Evolutionary conservation across 306 rosid species (phyloP).

Genomic region (Vicia villosa): DNA sequence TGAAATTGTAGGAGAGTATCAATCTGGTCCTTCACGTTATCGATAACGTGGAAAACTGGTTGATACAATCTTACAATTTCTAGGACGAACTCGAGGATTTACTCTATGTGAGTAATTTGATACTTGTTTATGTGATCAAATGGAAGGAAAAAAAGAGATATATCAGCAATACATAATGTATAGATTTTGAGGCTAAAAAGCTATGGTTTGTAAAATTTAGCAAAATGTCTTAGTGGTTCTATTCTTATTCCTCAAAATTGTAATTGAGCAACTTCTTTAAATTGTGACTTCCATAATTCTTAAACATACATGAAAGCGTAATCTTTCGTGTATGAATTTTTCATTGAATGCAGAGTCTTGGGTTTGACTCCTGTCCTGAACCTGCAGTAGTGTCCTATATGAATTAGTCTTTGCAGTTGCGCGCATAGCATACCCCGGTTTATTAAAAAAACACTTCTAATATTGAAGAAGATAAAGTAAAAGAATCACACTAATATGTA

Average conservation of each 20-base stretch:
- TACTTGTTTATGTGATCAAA: slow-evolving; percentile 16
- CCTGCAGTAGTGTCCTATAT: no score
- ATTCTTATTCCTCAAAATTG: slow-evolving; percentile 25
- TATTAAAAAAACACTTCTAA: neutral
- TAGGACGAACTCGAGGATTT: neutral
- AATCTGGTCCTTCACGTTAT: neutral
- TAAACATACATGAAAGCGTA: no score
- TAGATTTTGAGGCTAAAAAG: slow-evolving; percentile 19
- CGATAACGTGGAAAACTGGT: neutral
- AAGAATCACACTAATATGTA: neutral
- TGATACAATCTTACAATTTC: neutral
- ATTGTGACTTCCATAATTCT: slow-evolving; percentile 1
- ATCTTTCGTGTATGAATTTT: no score
- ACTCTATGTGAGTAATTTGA: neutral
- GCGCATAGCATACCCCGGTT: no score
- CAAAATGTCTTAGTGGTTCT: slow-evolving; percentile 3
- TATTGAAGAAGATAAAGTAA: neutral
- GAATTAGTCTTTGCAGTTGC: no score
- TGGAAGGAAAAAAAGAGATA: neutral
- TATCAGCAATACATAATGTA: slow-evolving; percentile 6
- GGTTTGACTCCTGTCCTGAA: no score
- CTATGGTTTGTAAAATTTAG: slow-evolving; percentile 23
- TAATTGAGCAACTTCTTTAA: slow-evolving; percentile 4
- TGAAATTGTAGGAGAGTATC: neutral
- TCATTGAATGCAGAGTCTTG: no score